phyloP scores from a whole-genome alignment of 768 basidiomycete species.

The Macrolepiota albuminosa region DNA sequence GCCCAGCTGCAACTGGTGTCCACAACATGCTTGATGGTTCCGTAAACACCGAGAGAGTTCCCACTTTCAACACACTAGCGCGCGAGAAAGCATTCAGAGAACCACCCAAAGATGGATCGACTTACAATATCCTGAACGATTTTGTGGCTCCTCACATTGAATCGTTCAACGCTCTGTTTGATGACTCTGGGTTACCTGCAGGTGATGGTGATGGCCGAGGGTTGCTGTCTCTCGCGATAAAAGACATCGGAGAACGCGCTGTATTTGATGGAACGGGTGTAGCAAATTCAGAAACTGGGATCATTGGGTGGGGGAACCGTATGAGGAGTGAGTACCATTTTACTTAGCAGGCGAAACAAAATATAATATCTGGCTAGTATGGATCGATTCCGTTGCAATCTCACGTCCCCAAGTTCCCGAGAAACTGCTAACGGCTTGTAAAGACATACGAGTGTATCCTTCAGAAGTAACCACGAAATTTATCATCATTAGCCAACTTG shows the following conservation, averaged over 20 bases:
- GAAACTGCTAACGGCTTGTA: slow-evolving; percentile 51
- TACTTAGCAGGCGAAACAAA: background rate
- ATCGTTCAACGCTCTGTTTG: slow-evolving; percentile 95
- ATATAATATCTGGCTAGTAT: slow-evolving; percentile 49
- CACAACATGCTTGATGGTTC: slow-evolving; percentile 51
- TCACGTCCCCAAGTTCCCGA: slow-evolving; percentile 85
- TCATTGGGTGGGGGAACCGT: slow-evolving; percentile 72
- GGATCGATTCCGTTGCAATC: slow-evolving; percentile 84
- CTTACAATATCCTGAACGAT: slow-evolving; percentile 82
- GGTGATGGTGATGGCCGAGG: slow-evolving; percentile 79
- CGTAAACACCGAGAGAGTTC: slow-evolving; percentile 29
- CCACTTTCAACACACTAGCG: slow-evolving; percentile 77
- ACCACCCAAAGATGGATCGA: slow-evolving; percentile 64
- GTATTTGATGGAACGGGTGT: slow-evolving; percentile 78
- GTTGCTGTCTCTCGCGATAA: slow-evolving; percentile 68
- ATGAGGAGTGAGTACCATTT: slow-evolving; percentile 65
- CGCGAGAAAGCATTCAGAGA: slow-evolving; percentile 76
- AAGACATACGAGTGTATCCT: slow-evolving; percentile 79
- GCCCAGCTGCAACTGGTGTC: background rate
- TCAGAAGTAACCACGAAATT: slow-evolving; percentile 57
- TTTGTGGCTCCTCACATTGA: slow-evolving; percentile 93
- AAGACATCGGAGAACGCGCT: slow-evolving; percentile 88
- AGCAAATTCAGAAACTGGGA: slow-evolving; percentile 46
- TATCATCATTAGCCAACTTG: background rate
- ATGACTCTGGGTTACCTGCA: slow-evolving; percentile 76